phyloP scores from a whole-genome alignment of 192 early-diverging fungal genomes.

The Borealophlyctis nickersoniae region DNA sequence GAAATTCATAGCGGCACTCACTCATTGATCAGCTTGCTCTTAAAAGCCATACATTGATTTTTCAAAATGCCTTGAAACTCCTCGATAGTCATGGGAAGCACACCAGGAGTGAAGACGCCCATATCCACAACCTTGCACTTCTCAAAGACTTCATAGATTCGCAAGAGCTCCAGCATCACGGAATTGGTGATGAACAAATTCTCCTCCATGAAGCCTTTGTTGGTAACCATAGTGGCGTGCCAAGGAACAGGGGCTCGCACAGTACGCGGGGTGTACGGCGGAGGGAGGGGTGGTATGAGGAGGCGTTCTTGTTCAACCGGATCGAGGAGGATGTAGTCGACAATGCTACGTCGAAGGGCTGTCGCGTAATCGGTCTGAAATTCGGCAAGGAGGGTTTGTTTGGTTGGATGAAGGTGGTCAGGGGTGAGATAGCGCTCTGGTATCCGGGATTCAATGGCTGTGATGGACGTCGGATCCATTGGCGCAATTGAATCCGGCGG shows the following conservation, averaged over 20 bases:
- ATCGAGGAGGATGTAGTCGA: slow-evolving; percentile 62
- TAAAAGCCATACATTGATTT: slow-evolving; percentile 50
- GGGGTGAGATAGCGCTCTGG: slow-evolving; percentile 26
- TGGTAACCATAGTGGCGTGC: slow-evolving; percentile 39
- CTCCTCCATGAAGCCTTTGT: slow-evolving; percentile 39
- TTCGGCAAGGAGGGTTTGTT: slow-evolving; percentile 36
- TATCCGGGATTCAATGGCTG: slow-evolving; percentile 29
- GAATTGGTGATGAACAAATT: slow-evolving; percentile 58
- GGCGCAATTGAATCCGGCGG: slow-evolving; percentile 39
- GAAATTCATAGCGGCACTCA: slow-evolving; percentile 31
- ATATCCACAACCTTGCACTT: slow-evolving; percentile 46
- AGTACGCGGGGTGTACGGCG: slow-evolving; percentile 36
- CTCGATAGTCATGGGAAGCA: slow-evolving; percentile 54
- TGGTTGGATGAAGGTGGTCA: slow-evolving; percentile 29
- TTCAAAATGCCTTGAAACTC: slow-evolving; percentile 55
- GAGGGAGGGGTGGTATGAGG: slow-evolving; percentile 39
- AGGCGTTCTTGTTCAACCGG: slow-evolving; percentile 45
- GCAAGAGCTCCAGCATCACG: slow-evolving; percentile 46
- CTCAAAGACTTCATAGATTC: slow-evolving; percentile 41
- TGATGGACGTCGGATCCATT: slow-evolving; percentile 34
- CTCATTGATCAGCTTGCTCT: slow-evolving; percentile 53
- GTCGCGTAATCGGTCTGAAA: slow-evolving; percentile 36
- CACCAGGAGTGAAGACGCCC: slow-evolving; percentile 39
- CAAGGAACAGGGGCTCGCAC: slow-evolving; percentile 60
- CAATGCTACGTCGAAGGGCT: slow-evolving; percentile 49